Evolutionary conservation across 768 basidiomycete species (phyloP).

Genomic region (Gloeophyllum trabeum): DNA sequence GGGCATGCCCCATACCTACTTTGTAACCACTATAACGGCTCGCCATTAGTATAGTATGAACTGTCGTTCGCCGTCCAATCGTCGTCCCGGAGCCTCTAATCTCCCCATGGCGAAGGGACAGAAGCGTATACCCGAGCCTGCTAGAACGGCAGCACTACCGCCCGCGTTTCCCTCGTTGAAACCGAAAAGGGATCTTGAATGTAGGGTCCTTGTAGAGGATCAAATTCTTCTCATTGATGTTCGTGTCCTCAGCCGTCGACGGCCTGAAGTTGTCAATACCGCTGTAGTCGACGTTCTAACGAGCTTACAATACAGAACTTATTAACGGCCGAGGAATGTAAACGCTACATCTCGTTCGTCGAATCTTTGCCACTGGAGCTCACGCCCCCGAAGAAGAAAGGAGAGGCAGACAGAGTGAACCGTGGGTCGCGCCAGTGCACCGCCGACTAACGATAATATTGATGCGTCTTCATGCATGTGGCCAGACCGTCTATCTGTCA

Average conservation of each 20-base stretch:
- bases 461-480: too few relatives aligned
- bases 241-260: not conserved
- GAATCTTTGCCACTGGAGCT: slow-evolving; percentile 49
- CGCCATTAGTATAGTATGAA: too few relatives aligned
- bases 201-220: slow-evolving; percentile 41
- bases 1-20: slow-evolving; percentile 19
- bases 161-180: slow-evolving; percentile 32
- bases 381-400: slow-evolving; percentile 60
- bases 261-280: too few relatives aligned
- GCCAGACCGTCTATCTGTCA: slow-evolving; percentile 51
- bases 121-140: not conserved
- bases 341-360: slow-evolving; percentile 45
- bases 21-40: not conserved
- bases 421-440: slow-evolving; percentile 25
- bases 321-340: slow-evolving; percentile 51
- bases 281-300: too few relatives aligned
- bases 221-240: slow-evolving; percentile 57
- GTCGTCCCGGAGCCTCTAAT: not conserved
- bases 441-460: too few relatives aligned
- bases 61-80: not conserved
- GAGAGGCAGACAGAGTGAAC: slow-evolving; percentile 63
- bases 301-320: slow-evolving; percentile 33
- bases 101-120: not conserved
- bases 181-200: slow-evolving; percentile 33
- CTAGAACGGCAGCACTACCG: not conserved